These are phyloP conservation scores for Aspergillus sergii DNA, from an alignment of 2,329 filamentous ascomycete species.

Conservation along the genomic window DNA sequence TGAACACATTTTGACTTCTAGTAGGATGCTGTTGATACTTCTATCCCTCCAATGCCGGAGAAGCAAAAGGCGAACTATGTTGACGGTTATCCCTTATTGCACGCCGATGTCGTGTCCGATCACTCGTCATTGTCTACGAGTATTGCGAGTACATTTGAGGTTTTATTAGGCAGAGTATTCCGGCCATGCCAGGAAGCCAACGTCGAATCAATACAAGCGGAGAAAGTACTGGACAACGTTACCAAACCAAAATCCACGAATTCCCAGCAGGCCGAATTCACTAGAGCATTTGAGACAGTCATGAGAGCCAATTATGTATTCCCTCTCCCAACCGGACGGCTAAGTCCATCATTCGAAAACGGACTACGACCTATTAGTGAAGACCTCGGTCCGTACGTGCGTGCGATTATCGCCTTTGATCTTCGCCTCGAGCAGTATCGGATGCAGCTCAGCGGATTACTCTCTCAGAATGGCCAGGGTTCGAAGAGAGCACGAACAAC, in stretches of 20 bases:
- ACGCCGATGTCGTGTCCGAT: slow-evolving; percentile 52
- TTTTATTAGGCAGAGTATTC: slow-evolving; percentile 31
- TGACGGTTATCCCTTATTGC: slow-evolving; percentile 56
- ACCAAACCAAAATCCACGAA: slow-evolving; percentile 18
- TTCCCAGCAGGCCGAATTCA: slow-evolving; percentile 45
- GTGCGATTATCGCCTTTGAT: slow-evolving; percentile 79
- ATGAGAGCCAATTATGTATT: slow-evolving; percentile 43
- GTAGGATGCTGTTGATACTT: slow-evolving; percentile 62
- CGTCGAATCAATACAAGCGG: slow-evolving; percentile 28
- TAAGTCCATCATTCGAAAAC: slow-evolving; percentile 74
- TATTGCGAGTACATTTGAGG: slow-evolving; percentile 36
- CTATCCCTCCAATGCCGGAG: slow-evolving; percentile 59
- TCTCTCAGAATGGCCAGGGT: slow-evolving; percentile 59
- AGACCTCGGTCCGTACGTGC: slow-evolving; percentile 89
- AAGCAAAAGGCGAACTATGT: slow-evolving; percentile 59
- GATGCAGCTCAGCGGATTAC: slow-evolving; percentile 61
- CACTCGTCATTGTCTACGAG: slow-evolving; percentile 43
- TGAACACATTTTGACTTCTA: slow-evolving; percentile 19
- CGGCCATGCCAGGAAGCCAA: slow-evolving; percentile 19
- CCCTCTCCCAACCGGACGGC: slow-evolving; percentile 35
- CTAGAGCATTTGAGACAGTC: slow-evolving; percentile 55
- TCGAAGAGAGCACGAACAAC: slow-evolving; percentile 70
- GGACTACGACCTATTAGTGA: slow-evolving; percentile 65
- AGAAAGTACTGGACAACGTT: slow-evolving; percentile 34
- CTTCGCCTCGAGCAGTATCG: slow-evolving; percentile 69